phyloP scores from a whole-genome alignment of 192 early-diverging fungal genomes.

The Coemansia sp. region DNA sequence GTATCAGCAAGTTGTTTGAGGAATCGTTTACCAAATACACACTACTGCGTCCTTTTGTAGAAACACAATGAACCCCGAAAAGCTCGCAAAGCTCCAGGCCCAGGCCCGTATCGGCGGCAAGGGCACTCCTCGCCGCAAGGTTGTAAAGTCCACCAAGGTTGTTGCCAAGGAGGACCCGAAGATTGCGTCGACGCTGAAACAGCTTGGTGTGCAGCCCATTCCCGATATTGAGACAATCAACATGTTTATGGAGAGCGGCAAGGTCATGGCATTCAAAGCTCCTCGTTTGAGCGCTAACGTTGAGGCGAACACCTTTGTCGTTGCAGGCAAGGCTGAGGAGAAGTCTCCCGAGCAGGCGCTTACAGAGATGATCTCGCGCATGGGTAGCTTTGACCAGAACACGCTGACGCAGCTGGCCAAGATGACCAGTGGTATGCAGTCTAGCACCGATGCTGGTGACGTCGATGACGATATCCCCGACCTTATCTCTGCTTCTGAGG shows the following conservation, averaged over 20 bases:
- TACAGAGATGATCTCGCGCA: slow-evolving; percentile 46
- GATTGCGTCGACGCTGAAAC: slow-evolving; percentile 85
- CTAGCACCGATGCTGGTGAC: slow-evolving; percentile 57
- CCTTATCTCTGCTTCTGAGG: slow-evolving; percentile 76
- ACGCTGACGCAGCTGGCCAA: slow-evolving; percentile 83
- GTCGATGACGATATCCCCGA: slow-evolving; percentile 95
- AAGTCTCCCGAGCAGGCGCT: slow-evolving; percentile 51
- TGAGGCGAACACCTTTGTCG: slow-evolving; percentile 91
- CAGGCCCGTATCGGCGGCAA: slow-evolving; percentile 84
- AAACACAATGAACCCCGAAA: slow-evolving; percentile 76
- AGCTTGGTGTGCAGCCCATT: slow-evolving; percentile 86
- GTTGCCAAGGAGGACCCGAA: slow-evolving; percentile 89
- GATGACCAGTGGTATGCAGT: slow-evolving; percentile 84
- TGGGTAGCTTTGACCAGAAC: slow-evolving; percentile 79
- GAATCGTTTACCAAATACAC: neutral
- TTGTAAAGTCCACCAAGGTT: slow-evolving; percentile 58
- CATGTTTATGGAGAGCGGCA: slow-evolving; percentile 96
- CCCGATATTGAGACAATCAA: slow-evolving; percentile 94
- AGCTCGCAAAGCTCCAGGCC: slow-evolving; percentile 91
- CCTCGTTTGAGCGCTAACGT: slow-evolving; percentile 83
- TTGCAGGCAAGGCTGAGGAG: slow-evolving; percentile 77
- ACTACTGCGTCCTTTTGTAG: neutral
- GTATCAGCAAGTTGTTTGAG: neutral
- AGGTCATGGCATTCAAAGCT: slow-evolving; percentile 84
- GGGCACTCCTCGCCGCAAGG: slow-evolving; percentile 97